These are phyloP conservation scores for Boletus sp. DNA, from an alignment of 768 basidiomycete species.

Conservation along the genomic window DNA sequence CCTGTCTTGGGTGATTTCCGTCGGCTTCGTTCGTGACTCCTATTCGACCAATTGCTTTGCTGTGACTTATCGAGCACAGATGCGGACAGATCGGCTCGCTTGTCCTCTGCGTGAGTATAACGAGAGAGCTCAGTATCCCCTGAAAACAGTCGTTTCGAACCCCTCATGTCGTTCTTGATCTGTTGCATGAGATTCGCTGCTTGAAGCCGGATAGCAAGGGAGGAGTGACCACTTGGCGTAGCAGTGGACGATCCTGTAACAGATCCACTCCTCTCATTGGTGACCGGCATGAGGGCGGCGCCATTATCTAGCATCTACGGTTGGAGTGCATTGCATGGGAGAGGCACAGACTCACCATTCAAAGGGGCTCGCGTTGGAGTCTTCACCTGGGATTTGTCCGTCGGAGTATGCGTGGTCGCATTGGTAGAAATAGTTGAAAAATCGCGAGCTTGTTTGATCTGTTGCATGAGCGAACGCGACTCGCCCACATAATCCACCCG, in stretches of 20 bases:
- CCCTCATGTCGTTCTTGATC: slow-evolving; percentile 71
- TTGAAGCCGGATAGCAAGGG: slow-evolving; percentile 69
- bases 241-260: slow-evolving; percentile 29
- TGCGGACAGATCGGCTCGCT: slow-evolving; percentile 10
- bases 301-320: slow-evolving; percentile 9
- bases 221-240: slow-evolving; percentile 47
- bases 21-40: slow-evolving; percentile 27
- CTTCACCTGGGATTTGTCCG: slow-evolving; percentile 11
- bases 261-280: slow-evolving; percentile 21
- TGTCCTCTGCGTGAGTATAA: slow-evolving; percentile 25
- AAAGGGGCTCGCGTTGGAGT: not conserved
- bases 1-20: slow-evolving; percentile 25
- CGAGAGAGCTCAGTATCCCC: slow-evolving; percentile 59
- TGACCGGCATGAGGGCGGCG: slow-evolving; percentile 10
- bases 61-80: slow-evolving; percentile 23
- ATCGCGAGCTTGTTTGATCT: slow-evolving; percentile 75
- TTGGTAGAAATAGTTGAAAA: slow-evolving; percentile 74
- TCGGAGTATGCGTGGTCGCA: slow-evolving; percentile 38
- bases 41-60: slow-evolving; percentile 28
- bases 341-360: slow-evolving; percentile 15
- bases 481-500: slow-evolving; percentile 77
- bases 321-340: not conserved
- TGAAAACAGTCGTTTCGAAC: slow-evolving; percentile 70
- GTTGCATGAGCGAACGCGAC: slow-evolving; percentile 73
- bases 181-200: slow-evolving; percentile 84